Base-by-base conservation (phyloP, 2,329 filamentous ascomycete genomes). In the Colletotrichum noveboracense region DNA sequence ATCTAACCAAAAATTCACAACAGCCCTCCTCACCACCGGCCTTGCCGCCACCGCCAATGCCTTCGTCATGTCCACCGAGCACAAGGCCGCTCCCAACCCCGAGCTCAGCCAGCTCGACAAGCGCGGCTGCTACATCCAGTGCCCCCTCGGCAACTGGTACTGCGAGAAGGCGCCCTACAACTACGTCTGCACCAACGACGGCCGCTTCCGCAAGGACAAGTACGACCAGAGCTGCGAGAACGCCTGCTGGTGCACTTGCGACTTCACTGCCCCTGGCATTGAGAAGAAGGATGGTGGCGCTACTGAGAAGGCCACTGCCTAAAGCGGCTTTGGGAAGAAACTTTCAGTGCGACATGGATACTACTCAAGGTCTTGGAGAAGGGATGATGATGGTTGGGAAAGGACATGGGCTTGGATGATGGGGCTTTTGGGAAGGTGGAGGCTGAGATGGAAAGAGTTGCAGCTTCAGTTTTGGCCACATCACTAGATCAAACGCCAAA, bases 161-260 rank as follows among this genome's bases (percentile, higher is more conserved):
- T 68, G 66, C 52, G 36, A n/a, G 6, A 43, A 24, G 30, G 6
- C 30, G 5, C 66, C 66, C 26, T 60, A 68, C 66, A 68, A 60
- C 13, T 68, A 68, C 52, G 9, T 24, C 52, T 68, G 66, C 66
- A 28, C 18, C n/a, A 26, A 56, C 24, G 16, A 43, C 52, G 66
- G 66, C 52, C 66, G 52, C n/a, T 67, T 75, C 12, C 24, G 36
- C 1, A 52, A 28, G n/a, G 62, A 55, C 24, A 10, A 21, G 48
- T 52, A 55, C 36, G 13, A 71, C 26, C 26, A 18, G 14, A 55
- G 71, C 60, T 75, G 72, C 26, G 72, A 75, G 61, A n/a, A 12
- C 3, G 72, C 61, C 36, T 75, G 72, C 30, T 71, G 38, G 32
- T 75, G 72, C 30, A 30, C 26, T 32, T 75, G 72, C 30, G 72